Percentiles rank a stretch among this genome's conserved stretches.
Evolutionary conservation across 2,329 filamentous ascomycete genomes (phyloP).

Genomic region (Phaeosphaeria sp.): DNA sequence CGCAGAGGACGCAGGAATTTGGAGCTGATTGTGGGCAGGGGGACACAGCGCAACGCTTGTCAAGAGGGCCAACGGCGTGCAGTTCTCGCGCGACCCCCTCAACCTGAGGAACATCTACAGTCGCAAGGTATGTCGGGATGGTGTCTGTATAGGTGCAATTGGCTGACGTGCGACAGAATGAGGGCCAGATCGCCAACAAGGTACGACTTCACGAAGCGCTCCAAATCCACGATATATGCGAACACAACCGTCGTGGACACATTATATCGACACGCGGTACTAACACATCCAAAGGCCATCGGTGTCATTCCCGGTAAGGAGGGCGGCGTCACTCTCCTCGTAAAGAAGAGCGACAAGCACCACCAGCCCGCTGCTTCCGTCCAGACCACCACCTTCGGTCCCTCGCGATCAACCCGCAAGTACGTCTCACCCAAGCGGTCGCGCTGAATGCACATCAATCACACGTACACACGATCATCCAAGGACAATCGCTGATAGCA

Average conservation of each 20-base stretch:
- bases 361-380: constrained; percentile 75
- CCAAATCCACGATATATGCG: background rate
- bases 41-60: constrained; percentile 88
- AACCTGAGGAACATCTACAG: constrained; percentile 92
- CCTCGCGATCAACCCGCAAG: constrained; percentile 80
- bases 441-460: background rate
- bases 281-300: constrained; percentile 68
- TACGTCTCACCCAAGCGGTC: constrained; percentile 56
- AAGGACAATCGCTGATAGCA: constrained; percentile 5
- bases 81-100: constrained; percentile 92
- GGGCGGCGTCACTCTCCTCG: constrained; percentile 79
- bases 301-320: constrained; percentile 78
- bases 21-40: constrained; percentile 61
- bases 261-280: background rate
- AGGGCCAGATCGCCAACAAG: constrained; percentile 93
- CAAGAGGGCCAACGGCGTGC: constrained; percentile 85
- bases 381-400: constrained; percentile 72
- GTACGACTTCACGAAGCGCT: constrained; percentile 57
- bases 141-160: constrained; percentile 10
- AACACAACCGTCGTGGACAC: background rate
- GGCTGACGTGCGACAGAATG: constrained; percentile 66
- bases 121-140: constrained; percentile 72
- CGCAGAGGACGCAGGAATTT: constrained; percentile 1
- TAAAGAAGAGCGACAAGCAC: constrained; percentile 78
- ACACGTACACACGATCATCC: background rate